Evolutionary conservation across 192 early-diverging fungal genomes (phyloP).

Genomic region (Pilaira anomala): DNA sequence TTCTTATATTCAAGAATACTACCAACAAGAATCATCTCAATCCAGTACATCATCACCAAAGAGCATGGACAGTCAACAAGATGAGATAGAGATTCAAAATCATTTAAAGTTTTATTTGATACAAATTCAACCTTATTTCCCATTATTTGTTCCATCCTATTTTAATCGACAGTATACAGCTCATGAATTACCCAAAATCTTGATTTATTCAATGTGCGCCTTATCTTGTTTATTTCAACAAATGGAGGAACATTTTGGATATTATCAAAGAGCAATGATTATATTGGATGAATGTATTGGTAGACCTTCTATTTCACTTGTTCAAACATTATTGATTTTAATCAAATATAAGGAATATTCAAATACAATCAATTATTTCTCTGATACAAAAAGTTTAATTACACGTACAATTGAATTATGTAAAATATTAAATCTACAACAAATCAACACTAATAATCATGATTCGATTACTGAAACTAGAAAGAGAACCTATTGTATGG

Average conservation of each 20-base stretch:
- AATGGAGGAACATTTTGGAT: neutral
- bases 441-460: neutral
- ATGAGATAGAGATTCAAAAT: constrained; percentile 2
- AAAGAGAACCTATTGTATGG: constrained; percentile 22
- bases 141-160: constrained; percentile 15
- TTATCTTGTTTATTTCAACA: constrained; percentile 35
- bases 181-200: constrained; percentile 3
- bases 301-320: neutral
- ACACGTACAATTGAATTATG: constrained; percentile 9
- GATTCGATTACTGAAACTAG: constrained; percentile 9
- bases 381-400: constrained; percentile 11
- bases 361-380: neutral
- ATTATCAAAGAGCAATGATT: constrained; percentile 1
- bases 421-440: constrained; percentile 4
- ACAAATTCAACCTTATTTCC: constrained; percentile 6
- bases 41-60: neutral
- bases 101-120: constrained; percentile 8
- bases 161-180: constrained; percentile 6
- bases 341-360: neutral
- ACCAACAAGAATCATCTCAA: no score
- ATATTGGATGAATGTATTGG: constrained; percentile 1
- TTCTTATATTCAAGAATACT: neutral
- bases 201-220: constrained; percentile 55
- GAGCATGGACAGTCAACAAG: neutral
- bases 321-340: constrained; percentile 8